Evolutionary conservation across 208 protist genomes (phyloP).

Genomic region (Leishmania lainsoni): DNA sequence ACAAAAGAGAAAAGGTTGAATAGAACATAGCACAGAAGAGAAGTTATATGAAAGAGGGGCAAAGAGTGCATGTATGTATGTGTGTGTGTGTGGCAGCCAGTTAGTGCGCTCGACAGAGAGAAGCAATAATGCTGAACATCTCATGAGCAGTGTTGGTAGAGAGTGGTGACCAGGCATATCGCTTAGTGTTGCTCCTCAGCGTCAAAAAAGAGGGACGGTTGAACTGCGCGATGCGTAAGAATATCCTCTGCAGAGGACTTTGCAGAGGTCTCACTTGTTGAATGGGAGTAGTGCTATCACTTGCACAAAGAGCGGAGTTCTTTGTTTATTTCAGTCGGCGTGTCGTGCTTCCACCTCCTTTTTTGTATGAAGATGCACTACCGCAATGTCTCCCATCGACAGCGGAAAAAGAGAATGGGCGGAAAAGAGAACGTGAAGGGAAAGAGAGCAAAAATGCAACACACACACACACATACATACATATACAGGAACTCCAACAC

Average conservation of each 20-base stretch:
- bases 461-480: constrained; percentile 1
- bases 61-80: background rate
- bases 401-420: background rate
- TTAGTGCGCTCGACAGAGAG: background rate
- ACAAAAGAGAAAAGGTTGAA: background rate
- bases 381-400: background rate
- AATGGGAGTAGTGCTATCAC: background rate
- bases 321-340: background rate
- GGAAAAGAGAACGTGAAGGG: background rate
- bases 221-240: background rate
- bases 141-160: background rate
- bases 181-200: background rate
- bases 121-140: background rate
- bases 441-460: constrained; percentile 3
- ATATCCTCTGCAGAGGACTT: background rate
- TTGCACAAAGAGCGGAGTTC: background rate
- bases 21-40: background rate
- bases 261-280: background rate
- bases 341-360: background rate
- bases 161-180: background rate
- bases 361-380: background rate
- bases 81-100: background rate
- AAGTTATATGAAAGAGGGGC: background rate
- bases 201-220: background rate
- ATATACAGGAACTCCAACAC: too few relatives aligned